These are phyloP conservation scores for Lecanicillium sp. DNA, from an alignment of 2,329 filamentous ascomycete genomes.

Conservation along the genomic window DNA sequence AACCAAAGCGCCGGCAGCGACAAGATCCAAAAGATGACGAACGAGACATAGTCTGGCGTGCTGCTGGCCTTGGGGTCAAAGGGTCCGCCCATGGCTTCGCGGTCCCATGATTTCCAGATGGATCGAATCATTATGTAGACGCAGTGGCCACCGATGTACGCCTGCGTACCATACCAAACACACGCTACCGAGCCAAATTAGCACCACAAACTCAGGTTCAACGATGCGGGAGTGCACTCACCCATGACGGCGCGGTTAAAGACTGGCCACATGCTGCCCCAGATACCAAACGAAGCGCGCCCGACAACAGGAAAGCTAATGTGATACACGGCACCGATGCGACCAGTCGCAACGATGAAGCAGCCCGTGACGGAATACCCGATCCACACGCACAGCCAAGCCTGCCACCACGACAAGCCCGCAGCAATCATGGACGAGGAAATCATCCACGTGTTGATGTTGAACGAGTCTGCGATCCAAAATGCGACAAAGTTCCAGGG, in stretches of 20 bases:
- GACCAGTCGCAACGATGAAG: constrained; percentile 72
- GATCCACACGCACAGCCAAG: constrained; percentile 78
- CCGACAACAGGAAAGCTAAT: constrained; percentile 80
- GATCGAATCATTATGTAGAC: constrained; percentile 82
- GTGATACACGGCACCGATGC: constrained; percentile 81
- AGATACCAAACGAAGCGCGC: constrained; percentile 77
- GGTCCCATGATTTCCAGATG: constrained; percentile 67
- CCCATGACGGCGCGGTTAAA: constrained; percentile 81
- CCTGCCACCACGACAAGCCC: constrained; percentile 86
- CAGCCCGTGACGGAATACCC: constrained; percentile 70
- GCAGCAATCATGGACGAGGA: constrained; percentile 71
- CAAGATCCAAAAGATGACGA: constrained; percentile 79
- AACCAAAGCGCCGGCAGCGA: constrained; percentile 84
- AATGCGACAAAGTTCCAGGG: constrained; percentile 84
- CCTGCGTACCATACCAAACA: constrained; percentile 81
- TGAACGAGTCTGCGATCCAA: constrained; percentile 80
- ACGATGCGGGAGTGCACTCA: constrained; percentile 17
- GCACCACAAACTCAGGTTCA: no score
- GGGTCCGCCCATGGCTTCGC: constrained; percentile 54
- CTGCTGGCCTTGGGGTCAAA: constrained; percentile 61
- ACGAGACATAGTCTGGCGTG: constrained; percentile 69
- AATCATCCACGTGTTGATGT: constrained; percentile 94
- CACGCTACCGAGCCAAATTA: constrained; percentile 43
- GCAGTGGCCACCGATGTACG: constrained; percentile 78
- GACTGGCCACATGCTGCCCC: constrained; percentile 82